These are phyloP conservation scores for Cylindrotheca closterium DNA, from an alignment of 108 stramenopile genomes.

Conservation along the genomic window DNA sequence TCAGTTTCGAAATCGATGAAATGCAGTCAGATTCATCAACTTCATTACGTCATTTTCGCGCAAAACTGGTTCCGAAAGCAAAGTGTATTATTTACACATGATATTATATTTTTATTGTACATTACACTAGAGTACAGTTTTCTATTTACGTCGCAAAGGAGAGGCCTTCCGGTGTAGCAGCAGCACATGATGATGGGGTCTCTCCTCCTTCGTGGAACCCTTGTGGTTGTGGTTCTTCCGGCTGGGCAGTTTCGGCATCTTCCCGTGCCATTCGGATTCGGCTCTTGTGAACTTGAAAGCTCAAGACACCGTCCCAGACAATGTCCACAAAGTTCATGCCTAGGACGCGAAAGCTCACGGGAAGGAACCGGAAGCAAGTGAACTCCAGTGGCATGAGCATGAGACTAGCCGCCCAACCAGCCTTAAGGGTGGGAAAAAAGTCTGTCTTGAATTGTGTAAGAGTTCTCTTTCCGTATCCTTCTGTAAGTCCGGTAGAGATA, in stretches of 20 bases:
- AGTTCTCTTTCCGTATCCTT: slow-evolving; percentile 54
- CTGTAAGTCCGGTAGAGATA: slow-evolving; percentile 51
- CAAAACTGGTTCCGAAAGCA: no score
- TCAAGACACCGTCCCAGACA: slow-evolving; percentile 72
- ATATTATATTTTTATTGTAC: no score
- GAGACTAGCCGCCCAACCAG: slow-evolving; percentile 56
- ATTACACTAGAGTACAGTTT: no score
- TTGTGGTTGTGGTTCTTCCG: no score
- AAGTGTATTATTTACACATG: no score
- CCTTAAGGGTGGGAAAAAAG: slow-evolving; percentile 55
- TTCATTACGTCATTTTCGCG: no score
- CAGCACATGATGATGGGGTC: no score
- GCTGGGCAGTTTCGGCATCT: background rate
- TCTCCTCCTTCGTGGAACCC: no score
- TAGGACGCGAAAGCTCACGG: slow-evolving; percentile 63
- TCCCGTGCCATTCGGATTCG: slow-evolving; percentile 4
- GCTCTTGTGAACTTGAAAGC: slow-evolving; percentile 58
- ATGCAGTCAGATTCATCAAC: no score
- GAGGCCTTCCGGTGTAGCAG: no score
- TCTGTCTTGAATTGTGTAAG: slow-evolving; percentile 28
- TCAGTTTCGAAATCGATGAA: no score
- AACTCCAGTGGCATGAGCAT: slow-evolving; percentile 66
- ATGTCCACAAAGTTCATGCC: slow-evolving; percentile 76
- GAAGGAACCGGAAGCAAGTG: slow-evolving; percentile 71
- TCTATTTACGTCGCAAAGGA: no score